phyloP scores from a whole-genome alignment of 1,139 yeast species.

The Blastobotrys capitulatus region DNA sequence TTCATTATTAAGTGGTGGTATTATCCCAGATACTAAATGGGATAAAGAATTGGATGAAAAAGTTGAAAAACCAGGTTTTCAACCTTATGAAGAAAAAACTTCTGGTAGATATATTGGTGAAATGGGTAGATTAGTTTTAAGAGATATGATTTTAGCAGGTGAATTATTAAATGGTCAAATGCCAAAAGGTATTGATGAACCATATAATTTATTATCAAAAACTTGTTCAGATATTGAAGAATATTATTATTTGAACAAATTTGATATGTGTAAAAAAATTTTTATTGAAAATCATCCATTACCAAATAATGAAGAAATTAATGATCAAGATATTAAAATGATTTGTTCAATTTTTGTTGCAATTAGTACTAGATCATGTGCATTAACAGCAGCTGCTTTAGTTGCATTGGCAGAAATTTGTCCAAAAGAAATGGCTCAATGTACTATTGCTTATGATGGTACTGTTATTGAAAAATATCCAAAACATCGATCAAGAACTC shows the following conservation, averaged over 20 bases:
- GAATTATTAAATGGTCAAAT: conserved; percentile 44
- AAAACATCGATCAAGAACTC: conserved; percentile 55
- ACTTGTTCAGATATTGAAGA: conserved; percentile 29
- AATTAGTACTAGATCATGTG: conserved; percentile 74
- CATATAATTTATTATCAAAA: conserved; percentile 25
- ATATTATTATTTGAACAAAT: conserved; percentile 16
- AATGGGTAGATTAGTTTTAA: conserved; percentile 60
- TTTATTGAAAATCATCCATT: conserved; percentile 23
- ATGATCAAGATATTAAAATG: conserved; percentile 30
- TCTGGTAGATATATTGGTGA: conserved; percentile 90
- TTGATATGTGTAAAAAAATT: conserved; percentile 20
- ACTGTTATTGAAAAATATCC: conserved; percentile 85
- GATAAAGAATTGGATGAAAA: conserved; percentile 60
- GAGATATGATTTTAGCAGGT: conserved; percentile 58
- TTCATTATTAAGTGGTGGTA: conserved; percentile 31
- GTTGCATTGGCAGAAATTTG: conserved; percentile 37
- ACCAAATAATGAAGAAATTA: conserved; percentile 8
- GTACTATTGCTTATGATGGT: conserved; percentile 77
- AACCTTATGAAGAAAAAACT: conserved; percentile 79
- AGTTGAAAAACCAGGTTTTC: conserved; percentile 72
- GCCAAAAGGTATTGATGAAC: conserved; percentile 24
- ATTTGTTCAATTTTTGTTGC: conserved; percentile 65
- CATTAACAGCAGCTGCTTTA: conserved; percentile 72
- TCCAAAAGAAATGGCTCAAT: conserved; percentile 12
- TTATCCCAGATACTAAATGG: conserved; percentile 67